These are phyloP conservation scores for Aspergillus sp. DNA, from an alignment of 2,329 filamentous ascomycete genomes.

Conservation along the genomic window DNA sequence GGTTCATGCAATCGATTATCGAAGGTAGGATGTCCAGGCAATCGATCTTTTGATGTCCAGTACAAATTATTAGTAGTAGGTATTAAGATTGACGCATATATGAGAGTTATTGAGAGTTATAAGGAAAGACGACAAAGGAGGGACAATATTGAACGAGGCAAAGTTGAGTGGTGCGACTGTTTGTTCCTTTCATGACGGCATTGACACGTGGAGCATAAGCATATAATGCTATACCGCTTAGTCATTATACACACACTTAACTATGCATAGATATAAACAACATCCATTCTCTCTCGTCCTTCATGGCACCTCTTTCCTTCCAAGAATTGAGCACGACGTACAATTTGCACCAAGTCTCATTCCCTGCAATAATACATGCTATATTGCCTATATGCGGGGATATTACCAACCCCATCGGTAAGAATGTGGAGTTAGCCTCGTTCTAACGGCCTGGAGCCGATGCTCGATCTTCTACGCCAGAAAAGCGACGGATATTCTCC, in stretches of 20 bases:
- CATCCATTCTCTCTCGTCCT: not conserved
- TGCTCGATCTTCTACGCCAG: too few relatives aligned
- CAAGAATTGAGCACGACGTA: too few relatives aligned
- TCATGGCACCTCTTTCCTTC: too few relatives aligned
- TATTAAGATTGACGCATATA: too few relatives aligned
- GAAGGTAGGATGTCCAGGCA: not conserved
- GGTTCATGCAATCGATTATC: not conserved
- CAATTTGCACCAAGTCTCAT: too few relatives aligned
- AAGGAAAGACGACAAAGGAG: not conserved
- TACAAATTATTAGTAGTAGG: too few relatives aligned
- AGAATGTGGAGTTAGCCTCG: not conserved
- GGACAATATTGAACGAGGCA: not conserved
- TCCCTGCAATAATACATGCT: too few relatives aligned
- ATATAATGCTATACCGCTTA: not conserved
- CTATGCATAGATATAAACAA: not conserved
- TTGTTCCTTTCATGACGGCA: not conserved
- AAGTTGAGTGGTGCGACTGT: not conserved
- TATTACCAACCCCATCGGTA: not conserved
- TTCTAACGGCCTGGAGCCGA: too few relatives aligned
- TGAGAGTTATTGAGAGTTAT: too few relatives aligned
- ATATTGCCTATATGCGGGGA: not conserved
- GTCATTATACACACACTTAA: not conserved
- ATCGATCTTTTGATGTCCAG: too few relatives aligned
- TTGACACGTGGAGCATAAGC: conserved; percentile 1
- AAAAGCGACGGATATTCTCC: too few relatives aligned